phyloP scores from a whole-genome alignment of 495 filamentous ascomycete species.

The Hyaloscypha variabilis region DNA sequence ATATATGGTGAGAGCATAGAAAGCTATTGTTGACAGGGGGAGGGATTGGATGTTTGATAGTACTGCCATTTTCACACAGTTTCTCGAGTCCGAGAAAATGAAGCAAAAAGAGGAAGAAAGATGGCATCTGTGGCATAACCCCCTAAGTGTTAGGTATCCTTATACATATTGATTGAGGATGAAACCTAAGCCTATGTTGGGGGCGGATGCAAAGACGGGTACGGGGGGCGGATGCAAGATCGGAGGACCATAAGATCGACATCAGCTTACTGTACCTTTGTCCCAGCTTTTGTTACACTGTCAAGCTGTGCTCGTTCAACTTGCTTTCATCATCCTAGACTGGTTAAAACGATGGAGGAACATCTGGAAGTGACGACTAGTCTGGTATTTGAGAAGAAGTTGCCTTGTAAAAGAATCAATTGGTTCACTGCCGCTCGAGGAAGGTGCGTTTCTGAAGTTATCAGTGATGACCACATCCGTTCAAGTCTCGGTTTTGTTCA shows the following conservation, averaged over 20 bases:
- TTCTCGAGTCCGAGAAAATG: not conserved
- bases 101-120: not conserved
- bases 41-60: not conserved
- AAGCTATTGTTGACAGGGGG: not conserved
- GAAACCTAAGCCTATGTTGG: not conserved
- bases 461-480: no score
- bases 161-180: not conserved
- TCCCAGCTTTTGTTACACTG: no score
- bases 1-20: not conserved
- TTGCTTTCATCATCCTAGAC: no score
- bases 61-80: not conserved
- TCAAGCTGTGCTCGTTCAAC: no score
- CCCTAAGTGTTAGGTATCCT: not conserved
- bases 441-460: no score
- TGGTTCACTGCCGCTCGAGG: no score
- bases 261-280: not conserved
- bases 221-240: not conserved
- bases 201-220: not conserved
- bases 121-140: not conserved
- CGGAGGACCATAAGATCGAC: not conserved
- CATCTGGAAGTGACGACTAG: no score
- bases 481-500: no score
- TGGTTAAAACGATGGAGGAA: no score
- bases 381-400: no score
- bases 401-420: no score